Percentiles rank a stretch among this genome's conserved stretches.
Evolutionary conservation across 306 rosid species (phyloP).

Genomic region (Lathyrus sativus): DNA sequence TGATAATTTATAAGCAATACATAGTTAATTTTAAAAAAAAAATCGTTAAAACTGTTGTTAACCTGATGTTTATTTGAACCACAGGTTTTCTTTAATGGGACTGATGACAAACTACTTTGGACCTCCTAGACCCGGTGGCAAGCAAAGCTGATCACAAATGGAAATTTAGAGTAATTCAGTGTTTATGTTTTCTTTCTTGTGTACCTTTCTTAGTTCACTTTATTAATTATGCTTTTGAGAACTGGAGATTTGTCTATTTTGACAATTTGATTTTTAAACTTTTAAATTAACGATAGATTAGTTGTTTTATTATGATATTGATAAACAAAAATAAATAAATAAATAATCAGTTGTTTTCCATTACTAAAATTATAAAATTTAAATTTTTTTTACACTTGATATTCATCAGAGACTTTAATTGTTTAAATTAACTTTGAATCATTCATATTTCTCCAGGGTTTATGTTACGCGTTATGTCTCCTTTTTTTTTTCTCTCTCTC

Average conservation of each 20-base stretch:
- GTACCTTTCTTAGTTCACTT: background rate
- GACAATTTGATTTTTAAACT: conserved; percentile 1
- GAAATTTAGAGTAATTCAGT: conserved; percentile 18
- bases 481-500: too few species aligned
- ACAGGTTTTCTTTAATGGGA: conserved; percentile 93
- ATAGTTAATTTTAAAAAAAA: too few species aligned
- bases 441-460: too few species aligned
- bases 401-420: too few species aligned
- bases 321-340: too few species aligned
- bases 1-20: too few species aligned
- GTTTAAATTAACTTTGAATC: too few species aligned
- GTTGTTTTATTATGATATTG: too few species aligned
- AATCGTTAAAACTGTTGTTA: conserved; percentile 31
- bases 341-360: too few species aligned
- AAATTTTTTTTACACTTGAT: too few species aligned
- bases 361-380: too few species aligned
- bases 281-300: background rate
- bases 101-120: conserved; percentile 82
- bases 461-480: too few species aligned
- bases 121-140: conserved; percentile 63
- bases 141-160: conserved; percentile 43
- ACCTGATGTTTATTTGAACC: conserved; percentile 33
- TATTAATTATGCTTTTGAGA: background rate
- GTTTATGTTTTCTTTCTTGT: background rate
- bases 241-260: background rate